Percentiles rank a stretch among this genome's conserved stretches.
Evolutionary conservation across 805 yeast genomes (phyloP).

Genomic region (Saccharomycopsis guyanensis): DNA sequence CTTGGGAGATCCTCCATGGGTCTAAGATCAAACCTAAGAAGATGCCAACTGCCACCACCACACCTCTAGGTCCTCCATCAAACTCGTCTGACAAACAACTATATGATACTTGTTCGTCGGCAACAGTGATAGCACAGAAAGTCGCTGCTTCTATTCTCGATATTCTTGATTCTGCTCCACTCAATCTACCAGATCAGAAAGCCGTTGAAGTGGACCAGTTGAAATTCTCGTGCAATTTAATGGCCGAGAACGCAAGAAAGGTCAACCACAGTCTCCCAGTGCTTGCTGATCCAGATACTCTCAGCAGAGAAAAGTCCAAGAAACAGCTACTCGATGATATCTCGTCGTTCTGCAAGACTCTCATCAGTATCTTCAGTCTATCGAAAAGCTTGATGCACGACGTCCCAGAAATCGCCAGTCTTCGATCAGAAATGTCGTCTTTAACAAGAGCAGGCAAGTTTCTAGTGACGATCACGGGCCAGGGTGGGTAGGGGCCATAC

Average conservation of each 20-base stretch:
- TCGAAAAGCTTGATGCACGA: background rate
- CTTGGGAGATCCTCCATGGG: slow-evolving; percentile 28
- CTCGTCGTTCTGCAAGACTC: background rate
- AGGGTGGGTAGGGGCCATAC: no score
- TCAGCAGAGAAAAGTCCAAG: background rate
- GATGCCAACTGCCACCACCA: background rate
- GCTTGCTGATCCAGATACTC: background rate
- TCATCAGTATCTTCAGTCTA: background rate
- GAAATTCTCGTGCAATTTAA: background rate
- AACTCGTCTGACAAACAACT: background rate
- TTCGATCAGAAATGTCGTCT: background rate
- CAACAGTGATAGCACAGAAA: background rate
- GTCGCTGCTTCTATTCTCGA: background rate
- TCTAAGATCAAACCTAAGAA: background rate
- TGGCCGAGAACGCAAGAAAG: background rate
- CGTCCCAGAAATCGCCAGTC: background rate
- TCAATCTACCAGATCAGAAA: background rate
- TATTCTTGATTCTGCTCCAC: background rate
- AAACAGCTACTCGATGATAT: background rate
- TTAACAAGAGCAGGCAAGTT: background rate
- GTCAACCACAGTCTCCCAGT: background rate
- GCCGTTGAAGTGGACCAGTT: background rate
- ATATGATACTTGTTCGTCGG: background rate
- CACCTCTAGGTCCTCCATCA: no score
- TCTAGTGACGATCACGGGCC: background rate